A percentile compares a stretch with the other conserved stretches of the same genome.
phyloP scores from a whole-genome alignment of 371 early-diverging fungal species.

The Mortierella sp. region DNA sequence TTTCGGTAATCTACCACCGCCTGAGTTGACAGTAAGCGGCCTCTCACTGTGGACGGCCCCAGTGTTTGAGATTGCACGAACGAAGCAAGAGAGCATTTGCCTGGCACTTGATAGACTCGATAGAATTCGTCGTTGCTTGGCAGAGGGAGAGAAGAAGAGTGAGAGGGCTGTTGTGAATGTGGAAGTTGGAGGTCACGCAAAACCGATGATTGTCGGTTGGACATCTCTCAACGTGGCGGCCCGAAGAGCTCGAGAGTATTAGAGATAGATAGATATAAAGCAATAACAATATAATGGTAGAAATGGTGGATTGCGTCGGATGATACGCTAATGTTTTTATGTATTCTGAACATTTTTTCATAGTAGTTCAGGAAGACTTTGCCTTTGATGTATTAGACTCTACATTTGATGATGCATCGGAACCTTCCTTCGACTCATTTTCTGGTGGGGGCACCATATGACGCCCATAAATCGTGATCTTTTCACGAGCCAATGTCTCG shows the following conservation, averaged over 20 bases:
- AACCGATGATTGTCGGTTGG: slow-evolving; percentile 17
- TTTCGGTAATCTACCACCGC: neutral
- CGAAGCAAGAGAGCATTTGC: slow-evolving; percentile 20
- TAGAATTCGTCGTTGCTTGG: slow-evolving; percentile 16
- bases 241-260: slow-evolving; percentile 23
- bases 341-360: neutral
- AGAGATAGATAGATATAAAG: neutral
- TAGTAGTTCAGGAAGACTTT: neutral
- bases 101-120: slow-evolving; percentile 25
- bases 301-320: neutral
- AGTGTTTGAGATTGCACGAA: slow-evolving; percentile 31
- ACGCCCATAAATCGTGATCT: slow-evolving; percentile 38
- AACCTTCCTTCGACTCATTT: neutral
- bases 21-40: neutral
- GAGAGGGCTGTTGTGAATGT: neutral
- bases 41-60: slow-evolving; percentile 42
- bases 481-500: slow-evolving; percentile 30
- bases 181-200: neutral
- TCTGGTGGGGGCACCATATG: slow-evolving; percentile 38
- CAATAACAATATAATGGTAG: neutral
- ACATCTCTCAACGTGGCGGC: slow-evolving; percentile 37
- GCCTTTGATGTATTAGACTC: neutral
- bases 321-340: neutral
- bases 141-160: neutral
- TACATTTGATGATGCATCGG: neutral